Conservation (phyloP, 257 asterid genomes). For the Paulownia fortunei region DNA sequence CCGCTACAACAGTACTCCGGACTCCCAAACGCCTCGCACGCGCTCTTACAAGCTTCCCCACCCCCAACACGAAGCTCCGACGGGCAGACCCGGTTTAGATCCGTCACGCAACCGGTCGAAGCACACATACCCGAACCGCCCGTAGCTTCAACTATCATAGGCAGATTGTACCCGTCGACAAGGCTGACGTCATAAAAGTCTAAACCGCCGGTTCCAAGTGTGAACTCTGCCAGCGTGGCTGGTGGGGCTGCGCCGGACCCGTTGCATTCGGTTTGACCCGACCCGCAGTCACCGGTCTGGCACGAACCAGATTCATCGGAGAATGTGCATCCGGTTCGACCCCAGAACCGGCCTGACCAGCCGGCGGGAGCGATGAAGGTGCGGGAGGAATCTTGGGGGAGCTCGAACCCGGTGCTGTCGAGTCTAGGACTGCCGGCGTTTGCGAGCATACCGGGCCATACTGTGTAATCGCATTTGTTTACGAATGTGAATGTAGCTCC, state of each 20-base stretch:
- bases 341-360: conserved; percentile 99
- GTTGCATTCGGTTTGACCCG: conserved; percentile 76
- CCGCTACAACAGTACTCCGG: conserved; percentile 84
- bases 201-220: conserved; percentile 61
- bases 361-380: conserved; percentile 79
- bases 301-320: conserved; percentile 64
- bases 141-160: conserved; percentile 65
- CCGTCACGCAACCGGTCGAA: conserved; percentile 79
- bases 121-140: conserved; percentile 83
- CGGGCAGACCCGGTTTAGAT: conserved; percentile 73
- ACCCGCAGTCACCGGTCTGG: conserved; percentile 85
- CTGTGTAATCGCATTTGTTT: conserved; percentile 74
- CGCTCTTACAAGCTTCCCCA: conserved; percentile 74
- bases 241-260: conserved; percentile 94
- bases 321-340: conserved; percentile 77
- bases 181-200: conserved; percentile 88
- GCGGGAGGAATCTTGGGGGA: conserved; percentile 65
- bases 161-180: conserved; percentile 82
- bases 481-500: conserved; percentile 79
- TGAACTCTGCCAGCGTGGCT: conserved; percentile 79
- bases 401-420: conserved; percentile 87
- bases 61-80: conserved; percentile 60
- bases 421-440: conserved; percentile 71
- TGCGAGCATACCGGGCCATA: conserved; percentile 84
- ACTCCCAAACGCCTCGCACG: conserved; percentile 74